These are phyloP conservation scores for Aquilaria agallochum DNA, from an alignment of 441 rosid genomes.

Conservation along the genomic window DNA sequence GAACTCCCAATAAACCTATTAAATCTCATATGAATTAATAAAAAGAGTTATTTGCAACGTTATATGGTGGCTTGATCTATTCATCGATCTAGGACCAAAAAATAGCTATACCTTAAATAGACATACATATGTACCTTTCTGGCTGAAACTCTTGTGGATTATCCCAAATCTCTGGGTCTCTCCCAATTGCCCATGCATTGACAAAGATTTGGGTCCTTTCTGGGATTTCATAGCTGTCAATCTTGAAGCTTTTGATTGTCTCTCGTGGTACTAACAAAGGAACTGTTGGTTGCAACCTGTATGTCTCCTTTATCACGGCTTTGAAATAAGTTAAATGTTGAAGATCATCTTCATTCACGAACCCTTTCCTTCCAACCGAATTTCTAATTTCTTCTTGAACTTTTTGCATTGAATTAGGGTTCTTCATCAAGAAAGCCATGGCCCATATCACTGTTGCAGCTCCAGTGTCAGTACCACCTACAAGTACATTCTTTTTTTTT, in stretches of 20 bases:
- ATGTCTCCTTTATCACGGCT: neutral
- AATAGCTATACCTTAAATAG: too few species aligned
- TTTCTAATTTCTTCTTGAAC: neutral
- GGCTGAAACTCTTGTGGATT: too few species aligned
- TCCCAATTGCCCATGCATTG: too few species aligned
- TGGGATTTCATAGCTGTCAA: too few species aligned
- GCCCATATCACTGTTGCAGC: too few species aligned
- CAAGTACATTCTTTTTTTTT: neutral
- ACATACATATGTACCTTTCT: too few species aligned
- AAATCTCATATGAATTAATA: neutral
- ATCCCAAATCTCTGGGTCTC: too few species aligned
- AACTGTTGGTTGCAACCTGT: neutral
- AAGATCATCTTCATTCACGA: neutral
- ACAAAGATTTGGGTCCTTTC: too few species aligned
- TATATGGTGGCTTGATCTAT: neutral
- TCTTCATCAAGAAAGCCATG: too few species aligned
- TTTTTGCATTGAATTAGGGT: too few species aligned
- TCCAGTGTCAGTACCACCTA: conserved; percentile 7
- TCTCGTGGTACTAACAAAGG: neutral
- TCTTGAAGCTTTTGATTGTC: neutral
- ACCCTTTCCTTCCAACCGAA: neutral
- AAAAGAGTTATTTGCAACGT: neutral
- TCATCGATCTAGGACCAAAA: too few species aligned
- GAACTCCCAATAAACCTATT: neutral
- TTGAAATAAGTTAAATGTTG: neutral